Evolutionary conservation across 176 grass and related monocot genomes (phyloP).

Genomic region (Metroxylon sagu): DNA sequence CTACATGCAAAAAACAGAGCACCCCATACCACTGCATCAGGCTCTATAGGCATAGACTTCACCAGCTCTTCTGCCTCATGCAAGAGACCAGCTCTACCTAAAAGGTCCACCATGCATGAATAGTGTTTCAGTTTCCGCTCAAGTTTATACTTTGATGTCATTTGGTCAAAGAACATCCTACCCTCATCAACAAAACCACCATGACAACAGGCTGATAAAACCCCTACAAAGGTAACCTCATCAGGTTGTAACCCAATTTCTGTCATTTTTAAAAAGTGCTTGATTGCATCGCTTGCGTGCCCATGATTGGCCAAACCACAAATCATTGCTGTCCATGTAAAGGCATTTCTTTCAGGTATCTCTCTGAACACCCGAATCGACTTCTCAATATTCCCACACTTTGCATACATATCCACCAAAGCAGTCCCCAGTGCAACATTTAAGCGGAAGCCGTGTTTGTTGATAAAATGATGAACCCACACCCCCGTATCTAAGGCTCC

Average conservation of each 20-base stretch:
- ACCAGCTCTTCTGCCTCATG: conserved; percentile 65
- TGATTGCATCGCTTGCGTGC: conserved; percentile 42
- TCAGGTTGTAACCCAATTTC: conserved; percentile 42
- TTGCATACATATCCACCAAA: conserved; percentile 81
- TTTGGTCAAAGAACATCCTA: conserved; percentile 32
- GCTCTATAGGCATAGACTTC: conserved; percentile 57
- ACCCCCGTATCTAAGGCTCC: conserved; percentile 60
- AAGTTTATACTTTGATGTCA: conserved; percentile 53
- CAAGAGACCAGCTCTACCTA: conserved; percentile 61
- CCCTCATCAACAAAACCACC: conserved; percentile 58
- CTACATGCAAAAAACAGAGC: conserved; percentile 80
- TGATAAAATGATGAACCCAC: conserved; percentile 58
- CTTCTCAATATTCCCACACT: conserved; percentile 68
- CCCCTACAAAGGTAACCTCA: conserved; percentile 62
- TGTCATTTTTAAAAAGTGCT: conserved; percentile 51
- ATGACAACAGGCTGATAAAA: conserved; percentile 74
- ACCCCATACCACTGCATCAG: conserved; percentile 59
- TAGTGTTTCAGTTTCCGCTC: conserved; percentile 63
- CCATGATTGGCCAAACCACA: conserved; percentile 66
- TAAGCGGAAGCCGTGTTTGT: conserved; percentile 31
- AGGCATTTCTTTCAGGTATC: conserved; percentile 54
- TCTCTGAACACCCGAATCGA: conserved; percentile 38
- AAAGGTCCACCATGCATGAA: conserved; percentile 79
- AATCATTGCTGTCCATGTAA: conserved; percentile 62
- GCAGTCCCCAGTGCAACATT: conserved; percentile 47